Evolutionary conservation across 495 filamentous ascomycete species (phyloP), one percentile per base, ranked within the genome.

Genomic region (Gamarada debralockiae): DNA sequence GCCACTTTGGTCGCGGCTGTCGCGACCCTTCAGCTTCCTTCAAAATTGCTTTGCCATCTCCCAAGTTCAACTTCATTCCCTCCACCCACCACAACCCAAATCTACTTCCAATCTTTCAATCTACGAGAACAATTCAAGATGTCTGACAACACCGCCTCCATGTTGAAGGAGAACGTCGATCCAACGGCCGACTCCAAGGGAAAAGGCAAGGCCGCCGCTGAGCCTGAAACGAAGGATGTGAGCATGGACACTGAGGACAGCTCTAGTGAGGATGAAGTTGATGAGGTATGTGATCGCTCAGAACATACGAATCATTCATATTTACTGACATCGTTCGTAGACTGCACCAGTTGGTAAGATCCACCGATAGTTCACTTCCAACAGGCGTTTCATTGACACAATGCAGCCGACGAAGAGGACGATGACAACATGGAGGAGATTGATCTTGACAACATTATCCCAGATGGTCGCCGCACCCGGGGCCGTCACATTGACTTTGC

Each of bases 351-450:
- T 48, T 44, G 49, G 34, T 59, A 57, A 49, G 52, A 27, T 40
- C 23, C 59, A 49, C 43, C 41, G 34, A 22, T 43, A 24, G 36
- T 1, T 39, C 21, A 47, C 13, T 48, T 2, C 3, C 14, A 37
- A 12, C 18, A 41, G 4, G 20, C 39, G 46, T 57, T 2, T 46
- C 53, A 36, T 44, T 64, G 57, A 65, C 59, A 34, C 67, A 68
- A 72, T 39, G 6, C 34, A 52, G 84, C 81, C 10, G 81, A 82
- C 37, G 86, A 86, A 2, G 27, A 87, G 12, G 87, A 87, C 44
- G 80, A 84, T 9, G 89, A 93, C 61, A 84, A 88, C 70, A 82
- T 96, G 73, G 87, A 91, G 67, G 91, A 90, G 67, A 95, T 97
- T 67, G 89, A 95, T 65, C 70, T 79, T 33, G 77, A 80, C 58